A percentile compares a stretch with the other conserved stretches of the same genome.
Conservation (phyloP, 2,329 filamentous ascomycete species). For the Aspergillus pseudotamarii region DNA sequence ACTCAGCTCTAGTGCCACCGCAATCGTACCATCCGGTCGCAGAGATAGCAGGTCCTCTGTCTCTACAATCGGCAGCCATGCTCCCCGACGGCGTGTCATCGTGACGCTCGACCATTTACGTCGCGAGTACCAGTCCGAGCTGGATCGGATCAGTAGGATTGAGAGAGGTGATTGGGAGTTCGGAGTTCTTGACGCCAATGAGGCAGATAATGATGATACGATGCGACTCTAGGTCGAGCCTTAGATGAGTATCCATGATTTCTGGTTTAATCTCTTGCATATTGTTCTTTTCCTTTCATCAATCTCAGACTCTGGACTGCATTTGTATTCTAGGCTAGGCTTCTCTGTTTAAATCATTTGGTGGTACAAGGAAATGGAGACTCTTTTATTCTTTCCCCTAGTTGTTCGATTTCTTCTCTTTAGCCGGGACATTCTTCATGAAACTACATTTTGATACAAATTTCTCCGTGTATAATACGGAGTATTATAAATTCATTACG, state of each 20-base stretch:
- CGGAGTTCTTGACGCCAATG: constrained; percentile 39
- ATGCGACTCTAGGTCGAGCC: constrained; percentile 31
- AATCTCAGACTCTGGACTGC: neutral
- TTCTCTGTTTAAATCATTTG: neutral
- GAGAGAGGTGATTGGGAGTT: constrained; percentile 89
- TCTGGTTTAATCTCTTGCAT: constrained; percentile 1
- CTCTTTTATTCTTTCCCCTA: neutral
- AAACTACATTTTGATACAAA: no score
- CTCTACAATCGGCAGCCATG: constrained; percentile 16
- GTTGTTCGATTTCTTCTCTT: neutral
- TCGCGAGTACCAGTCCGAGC: constrained; percentile 84
- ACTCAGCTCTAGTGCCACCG: constrained; percentile 25
- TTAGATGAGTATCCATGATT: constrained; percentile 7
- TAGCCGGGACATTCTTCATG: no score
- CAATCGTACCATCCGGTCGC: constrained; percentile 23
- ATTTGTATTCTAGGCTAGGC: constrained; percentile 14
- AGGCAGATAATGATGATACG: constrained; percentile 39
- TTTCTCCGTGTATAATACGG: no score
- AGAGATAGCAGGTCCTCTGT: constrained; percentile 27
- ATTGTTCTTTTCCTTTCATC: neutral
- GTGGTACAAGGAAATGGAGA: constrained; percentile 4
- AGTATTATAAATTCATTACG: no score
- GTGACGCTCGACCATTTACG: constrained; percentile 84
- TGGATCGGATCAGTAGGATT: constrained; percentile 86
- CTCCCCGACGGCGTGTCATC: constrained; percentile 66